A percentile compares a stretch with the other conserved stretches of the same genome.
These are phyloP conservation scores for Pisolithus albus DNA, from an alignment of 768 basidiomycete genomes.

Conservation along the genomic window DNA sequence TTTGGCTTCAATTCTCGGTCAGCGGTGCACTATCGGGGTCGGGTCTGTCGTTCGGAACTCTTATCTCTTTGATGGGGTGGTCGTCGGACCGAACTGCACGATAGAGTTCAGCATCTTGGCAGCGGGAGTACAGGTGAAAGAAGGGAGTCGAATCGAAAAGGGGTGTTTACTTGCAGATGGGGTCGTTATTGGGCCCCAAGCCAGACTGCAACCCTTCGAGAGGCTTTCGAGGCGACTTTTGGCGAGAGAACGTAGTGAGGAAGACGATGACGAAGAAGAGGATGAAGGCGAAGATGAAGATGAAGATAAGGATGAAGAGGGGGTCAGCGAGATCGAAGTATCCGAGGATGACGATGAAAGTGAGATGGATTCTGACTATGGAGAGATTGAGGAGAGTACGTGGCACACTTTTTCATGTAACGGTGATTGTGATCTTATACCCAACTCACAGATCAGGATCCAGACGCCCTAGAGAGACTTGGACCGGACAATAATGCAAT, in stretches of 20 bases:
- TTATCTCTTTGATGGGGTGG: constrained; percentile 77
- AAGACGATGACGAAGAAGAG: constrained; percentile 27
- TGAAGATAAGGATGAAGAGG: constrained; percentile 32
- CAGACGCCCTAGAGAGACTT: constrained; percentile 37
- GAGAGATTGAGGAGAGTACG: constrained; percentile 63
- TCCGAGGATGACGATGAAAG: constrained; percentile 25
- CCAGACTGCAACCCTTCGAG: constrained; percentile 59
- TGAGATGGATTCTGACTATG: constrained; percentile 52
- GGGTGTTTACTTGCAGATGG: constrained; percentile 82
- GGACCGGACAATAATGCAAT: constrained; percentile 73
- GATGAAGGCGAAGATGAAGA: constrained; percentile 23
- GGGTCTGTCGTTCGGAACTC: constrained; percentile 63
- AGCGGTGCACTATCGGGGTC: constrained; percentile 64
- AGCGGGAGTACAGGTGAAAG: constrained; percentile 61
- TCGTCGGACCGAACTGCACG: constrained; percentile 63
- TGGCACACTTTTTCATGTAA: background rate
- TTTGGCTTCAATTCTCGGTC: constrained; percentile 70
- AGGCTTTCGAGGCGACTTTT: constrained; percentile 55
- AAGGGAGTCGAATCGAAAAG: constrained; percentile 55
- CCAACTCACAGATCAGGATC: constrained; percentile 40
- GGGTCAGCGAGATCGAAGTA: constrained; percentile 26
- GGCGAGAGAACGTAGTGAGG: constrained; percentile 23
- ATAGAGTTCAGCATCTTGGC: constrained; percentile 80
- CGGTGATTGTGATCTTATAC: background rate
- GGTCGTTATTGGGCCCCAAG: constrained; percentile 72